Evolutionary conservation across 192 early-diverging fungal species (phyloP).

Genomic region (Coemansia sp.): DNA sequence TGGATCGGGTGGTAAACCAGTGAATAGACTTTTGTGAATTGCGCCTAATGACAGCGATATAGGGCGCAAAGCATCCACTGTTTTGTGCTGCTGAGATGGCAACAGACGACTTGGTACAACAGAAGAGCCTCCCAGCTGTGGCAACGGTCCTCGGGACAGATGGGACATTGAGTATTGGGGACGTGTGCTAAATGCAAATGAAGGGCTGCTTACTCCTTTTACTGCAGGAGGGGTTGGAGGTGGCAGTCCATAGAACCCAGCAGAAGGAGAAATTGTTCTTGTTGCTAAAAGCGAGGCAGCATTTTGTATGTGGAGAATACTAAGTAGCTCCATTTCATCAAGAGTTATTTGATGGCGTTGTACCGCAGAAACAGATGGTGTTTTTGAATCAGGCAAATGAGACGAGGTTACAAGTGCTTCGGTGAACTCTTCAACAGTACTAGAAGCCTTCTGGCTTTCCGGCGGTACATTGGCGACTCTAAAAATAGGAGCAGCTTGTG

Average conservation of each 20-base stretch:
- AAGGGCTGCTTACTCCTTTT: not conserved
- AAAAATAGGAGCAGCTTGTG: slow-evolving; percentile 9
- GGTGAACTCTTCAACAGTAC: not conserved
- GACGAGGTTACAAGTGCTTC: not conserved
- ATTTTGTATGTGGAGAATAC: slow-evolving; percentile 18
- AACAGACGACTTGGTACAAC: not conserved
- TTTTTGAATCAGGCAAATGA: not conserved
- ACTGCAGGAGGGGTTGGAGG: not conserved
- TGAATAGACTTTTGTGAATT: not conserved
- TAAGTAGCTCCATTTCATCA: slow-evolving; percentile 29
- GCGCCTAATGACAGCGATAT: not conserved
- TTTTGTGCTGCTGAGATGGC: not conserved
- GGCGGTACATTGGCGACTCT: not conserved
- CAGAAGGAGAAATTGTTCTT: not conserved
- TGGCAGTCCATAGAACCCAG: not conserved
- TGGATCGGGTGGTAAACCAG: not conserved
- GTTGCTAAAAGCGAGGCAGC: not conserved
- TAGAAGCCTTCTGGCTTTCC: not conserved
- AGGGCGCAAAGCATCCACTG: not conserved
- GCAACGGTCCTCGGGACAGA: not conserved
- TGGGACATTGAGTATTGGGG: not conserved
- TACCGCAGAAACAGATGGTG: not conserved
- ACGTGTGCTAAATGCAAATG: not conserved
- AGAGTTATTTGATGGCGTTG: slow-evolving; percentile 28
- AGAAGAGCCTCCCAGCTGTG: not conserved